A percentile compares a stretch with the other conserved stretches of the same genome.
Evolutionary conservation across 305 asterid species (phyloP).

Genomic region (Fraxinus paxiana): DNA sequence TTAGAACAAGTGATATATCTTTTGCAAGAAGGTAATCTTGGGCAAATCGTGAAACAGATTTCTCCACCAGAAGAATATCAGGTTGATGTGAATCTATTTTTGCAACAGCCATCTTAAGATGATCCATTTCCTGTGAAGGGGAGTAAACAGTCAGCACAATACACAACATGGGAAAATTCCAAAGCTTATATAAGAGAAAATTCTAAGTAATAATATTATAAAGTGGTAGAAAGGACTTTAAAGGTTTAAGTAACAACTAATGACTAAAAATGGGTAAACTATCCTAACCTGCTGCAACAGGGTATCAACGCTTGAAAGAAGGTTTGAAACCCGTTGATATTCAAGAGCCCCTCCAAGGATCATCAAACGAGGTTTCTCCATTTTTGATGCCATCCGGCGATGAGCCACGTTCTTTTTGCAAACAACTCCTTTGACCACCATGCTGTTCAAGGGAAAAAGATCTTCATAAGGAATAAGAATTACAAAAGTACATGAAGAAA

Average conservation of each 20-base stretch:
- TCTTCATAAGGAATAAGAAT: constrained; percentile 23
- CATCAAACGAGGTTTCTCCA: constrained; percentile 79
- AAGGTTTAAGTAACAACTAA: neutral
- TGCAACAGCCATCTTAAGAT: constrained; percentile 98
- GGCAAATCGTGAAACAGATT: constrained; percentile 92
- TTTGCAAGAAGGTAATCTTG: constrained; percentile 93
- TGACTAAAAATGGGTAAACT: constrained; percentile 19
- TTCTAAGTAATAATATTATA: neutral
- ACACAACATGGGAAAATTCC: constrained; percentile 11
- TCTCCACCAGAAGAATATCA: constrained; percentile 91
- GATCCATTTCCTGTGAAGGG: constrained; percentile 85
- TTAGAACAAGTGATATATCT: constrained; percentile 88
- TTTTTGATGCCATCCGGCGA: constrained; percentile 82
- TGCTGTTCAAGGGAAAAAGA: constrained; percentile 41
- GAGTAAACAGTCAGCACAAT: constrained; percentile 26
- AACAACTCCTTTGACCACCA: constrained; percentile 84
- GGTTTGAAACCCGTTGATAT: constrained; percentile 89
- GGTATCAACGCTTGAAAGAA: constrained; percentile 89
- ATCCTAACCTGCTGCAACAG: constrained; percentile 83
- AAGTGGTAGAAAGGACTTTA: constrained; percentile 14
- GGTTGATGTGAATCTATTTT: constrained; percentile 85
- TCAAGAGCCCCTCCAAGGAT: constrained; percentile 98
- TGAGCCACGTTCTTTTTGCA: constrained; percentile 96
- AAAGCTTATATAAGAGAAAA: neutral
- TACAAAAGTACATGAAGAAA: constrained; percentile 4